These are phyloP conservation scores for Raphanus hybrid DNA, from an alignment of 441 rosid species.

Conservation along the genomic window DNA sequence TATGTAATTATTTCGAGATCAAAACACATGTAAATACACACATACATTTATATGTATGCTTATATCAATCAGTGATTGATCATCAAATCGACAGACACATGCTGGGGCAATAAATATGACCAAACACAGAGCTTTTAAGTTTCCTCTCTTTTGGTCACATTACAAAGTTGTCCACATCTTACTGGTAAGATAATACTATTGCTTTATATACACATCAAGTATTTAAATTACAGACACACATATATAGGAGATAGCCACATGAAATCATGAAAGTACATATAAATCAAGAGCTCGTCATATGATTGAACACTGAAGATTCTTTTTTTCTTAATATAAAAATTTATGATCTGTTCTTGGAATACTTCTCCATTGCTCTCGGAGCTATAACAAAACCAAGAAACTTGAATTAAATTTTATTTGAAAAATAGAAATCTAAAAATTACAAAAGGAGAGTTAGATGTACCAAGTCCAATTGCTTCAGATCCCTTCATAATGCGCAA, in stretches of 20 bases:
- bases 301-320: constrained; percentile 33
- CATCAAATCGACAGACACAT: constrained; percentile 44
- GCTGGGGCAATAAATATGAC: constrained; percentile 46
- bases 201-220: constrained; percentile 44
- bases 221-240: constrained; percentile 40
- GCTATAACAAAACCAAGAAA: constrained; percentile 52
- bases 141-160: constrained; percentile 46
- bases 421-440: not conserved
- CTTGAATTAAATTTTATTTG: not conserved
- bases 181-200: constrained; percentile 35
- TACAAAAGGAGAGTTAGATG: not conserved
- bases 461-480: constrained; percentile 92
- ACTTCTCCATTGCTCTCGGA: constrained; percentile 96
- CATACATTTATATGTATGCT: not conserved
- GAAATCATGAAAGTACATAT: constrained; percentile 33
- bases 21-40: constrained; percentile 33
- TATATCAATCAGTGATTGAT: constrained; percentile 33
- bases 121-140: constrained; percentile 42
- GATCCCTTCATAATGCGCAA: constrained; percentile 82
- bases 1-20: not conserved
- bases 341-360: constrained; percentile 76
- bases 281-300: constrained; percentile 37
- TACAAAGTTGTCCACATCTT: constrained; percentile 42
- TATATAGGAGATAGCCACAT: constrained; percentile 36
- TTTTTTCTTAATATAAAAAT: not conserved